phyloP scores from a whole-genome alignment of 2,329 filamentous ascomycete species.

The Botrytis porri region DNA sequence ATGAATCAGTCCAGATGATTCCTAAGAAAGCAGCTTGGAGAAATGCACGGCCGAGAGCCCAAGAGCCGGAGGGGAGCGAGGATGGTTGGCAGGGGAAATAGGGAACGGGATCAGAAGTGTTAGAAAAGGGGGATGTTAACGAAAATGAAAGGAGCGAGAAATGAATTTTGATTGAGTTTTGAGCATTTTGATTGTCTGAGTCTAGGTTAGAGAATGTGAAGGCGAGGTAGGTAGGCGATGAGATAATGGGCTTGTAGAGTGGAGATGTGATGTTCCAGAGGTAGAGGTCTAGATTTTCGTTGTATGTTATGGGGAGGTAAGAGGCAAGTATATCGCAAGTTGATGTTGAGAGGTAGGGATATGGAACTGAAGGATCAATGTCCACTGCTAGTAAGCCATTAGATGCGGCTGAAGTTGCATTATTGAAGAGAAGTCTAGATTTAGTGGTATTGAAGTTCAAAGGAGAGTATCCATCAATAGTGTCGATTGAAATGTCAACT shows the following conservation, averaged over 20 bases:
- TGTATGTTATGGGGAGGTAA: constrained; percentile 37
- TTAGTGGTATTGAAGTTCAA: constrained; percentile 22
- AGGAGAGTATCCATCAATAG: constrained; percentile 26
- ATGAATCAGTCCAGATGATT: not conserved
- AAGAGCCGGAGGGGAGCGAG: constrained; percentile 14
- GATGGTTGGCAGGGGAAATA: constrained; percentile 27
- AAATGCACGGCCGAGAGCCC: constrained; percentile 8
- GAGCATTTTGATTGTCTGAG: not conserved
- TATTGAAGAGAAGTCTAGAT: constrained; percentile 22
- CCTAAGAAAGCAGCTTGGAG: constrained; percentile 3
- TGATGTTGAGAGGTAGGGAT: constrained; percentile 38
- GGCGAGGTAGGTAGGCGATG: constrained; percentile 39
- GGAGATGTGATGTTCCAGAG: constrained; percentile 37
- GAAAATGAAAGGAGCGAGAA: constrained; percentile 2
- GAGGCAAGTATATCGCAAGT: constrained; percentile 39
- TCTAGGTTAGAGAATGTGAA: constrained; percentile 38
- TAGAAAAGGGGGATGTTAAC: not conserved
- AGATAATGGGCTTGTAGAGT: constrained; percentile 35
- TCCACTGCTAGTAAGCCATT: constrained; percentile 24
- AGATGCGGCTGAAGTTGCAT: not conserved
- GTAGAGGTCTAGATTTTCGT: constrained; percentile 36
- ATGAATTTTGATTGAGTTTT: constrained; percentile 2
- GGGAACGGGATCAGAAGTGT: constrained; percentile 15
- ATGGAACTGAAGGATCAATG: constrained; percentile 32
- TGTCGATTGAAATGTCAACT: constrained; percentile 27